Percentiles rank a stretch among this genome's conserved stretches.
Evolutionary conservation across 441 rosid genomes (phyloP).

Genomic region (Aleurites moluccanus): DNA sequence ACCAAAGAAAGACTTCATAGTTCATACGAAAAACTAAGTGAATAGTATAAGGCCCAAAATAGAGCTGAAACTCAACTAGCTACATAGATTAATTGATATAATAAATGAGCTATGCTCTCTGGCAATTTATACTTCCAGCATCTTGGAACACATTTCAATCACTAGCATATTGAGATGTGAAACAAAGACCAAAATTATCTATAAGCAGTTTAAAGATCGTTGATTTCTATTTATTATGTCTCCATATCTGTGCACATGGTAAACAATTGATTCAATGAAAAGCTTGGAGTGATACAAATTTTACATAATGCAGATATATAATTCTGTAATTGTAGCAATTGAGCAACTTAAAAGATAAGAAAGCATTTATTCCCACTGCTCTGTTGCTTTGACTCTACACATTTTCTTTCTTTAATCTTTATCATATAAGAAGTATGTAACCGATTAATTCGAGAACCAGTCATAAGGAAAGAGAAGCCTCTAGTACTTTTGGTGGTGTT

Average conservation of each 20-base stretch:
- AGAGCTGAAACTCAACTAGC: conserved; percentile 15
- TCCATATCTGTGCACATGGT: neutral
- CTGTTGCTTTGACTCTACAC: neutral
- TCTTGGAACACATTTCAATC: neutral
- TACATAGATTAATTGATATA: conserved; percentile 1
- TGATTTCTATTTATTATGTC: neutral
- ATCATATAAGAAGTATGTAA: neutral
- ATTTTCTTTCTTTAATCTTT: neutral
- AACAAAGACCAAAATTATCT: neutral
- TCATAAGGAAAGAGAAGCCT: conserved; percentile 2
- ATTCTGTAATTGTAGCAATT: neutral
- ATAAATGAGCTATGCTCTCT: neutral
- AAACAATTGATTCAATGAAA: neutral
- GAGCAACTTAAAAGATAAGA: neutral
- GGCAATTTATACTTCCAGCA: neutral
- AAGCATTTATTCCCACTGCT: neutral
- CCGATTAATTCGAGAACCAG: neutral
- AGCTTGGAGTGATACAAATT: neutral
- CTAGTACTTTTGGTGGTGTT: neutral
- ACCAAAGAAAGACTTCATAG: neutral
- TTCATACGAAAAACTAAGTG: neutral
- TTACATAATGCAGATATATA: neutral
- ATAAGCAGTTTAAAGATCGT: neutral
- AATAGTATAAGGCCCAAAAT: neutral
- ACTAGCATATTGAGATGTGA: neutral